Evolutionary conservation across 2,329 filamentous ascomycete genomes (phyloP).

Genomic region (Aspergillus fructus): DNA sequence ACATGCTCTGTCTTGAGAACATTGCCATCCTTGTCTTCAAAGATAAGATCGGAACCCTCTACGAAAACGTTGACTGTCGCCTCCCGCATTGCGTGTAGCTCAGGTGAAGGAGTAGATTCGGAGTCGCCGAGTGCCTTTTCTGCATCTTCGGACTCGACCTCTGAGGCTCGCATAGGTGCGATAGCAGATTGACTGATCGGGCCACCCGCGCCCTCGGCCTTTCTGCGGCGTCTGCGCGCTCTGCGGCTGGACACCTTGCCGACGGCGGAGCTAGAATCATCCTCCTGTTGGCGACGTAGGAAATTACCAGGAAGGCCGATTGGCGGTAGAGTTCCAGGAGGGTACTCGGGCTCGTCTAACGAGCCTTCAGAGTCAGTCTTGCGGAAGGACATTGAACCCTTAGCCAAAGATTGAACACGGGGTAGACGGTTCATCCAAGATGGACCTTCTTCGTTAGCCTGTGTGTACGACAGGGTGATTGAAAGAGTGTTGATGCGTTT

Average conservation of each 20-base stretch:
- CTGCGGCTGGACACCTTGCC: constrained; percentile 57
- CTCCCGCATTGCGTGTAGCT: constrained; percentile 25
- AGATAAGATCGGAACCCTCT: constrained; percentile 74
- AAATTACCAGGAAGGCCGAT: constrained; percentile 73
- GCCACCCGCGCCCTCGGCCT: constrained; percentile 75
- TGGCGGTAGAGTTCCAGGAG: constrained; percentile 70
- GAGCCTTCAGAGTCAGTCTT: constrained; percentile 67
- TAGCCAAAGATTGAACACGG: constrained; percentile 76
- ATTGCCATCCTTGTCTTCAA: constrained; percentile 85
- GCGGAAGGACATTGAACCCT: constrained; percentile 69
- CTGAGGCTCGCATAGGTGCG: constrained; percentile 57
- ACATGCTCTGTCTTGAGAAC: constrained; percentile 68
- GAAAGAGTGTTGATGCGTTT: constrained; percentile 97
- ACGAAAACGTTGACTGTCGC: constrained; percentile 68
- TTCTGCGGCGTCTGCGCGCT: constrained; percentile 60
- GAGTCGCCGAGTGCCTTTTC: constrained; percentile 21
- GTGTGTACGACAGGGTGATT: constrained; percentile 93
- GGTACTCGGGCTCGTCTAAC: constrained; percentile 57
- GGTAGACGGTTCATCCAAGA: constrained; percentile 95
- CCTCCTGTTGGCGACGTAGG: constrained; percentile 73
- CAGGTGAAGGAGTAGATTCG: neutral
- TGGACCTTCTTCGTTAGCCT: constrained; percentile 81
- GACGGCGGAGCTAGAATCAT: constrained; percentile 60
- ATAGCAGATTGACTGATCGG: constrained; percentile 91
- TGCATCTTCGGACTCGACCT: constrained; percentile 28